phyloP scores from a whole-genome alignment of 176 grass and related monocot species.

The Aegilops sharonensis region DNA sequence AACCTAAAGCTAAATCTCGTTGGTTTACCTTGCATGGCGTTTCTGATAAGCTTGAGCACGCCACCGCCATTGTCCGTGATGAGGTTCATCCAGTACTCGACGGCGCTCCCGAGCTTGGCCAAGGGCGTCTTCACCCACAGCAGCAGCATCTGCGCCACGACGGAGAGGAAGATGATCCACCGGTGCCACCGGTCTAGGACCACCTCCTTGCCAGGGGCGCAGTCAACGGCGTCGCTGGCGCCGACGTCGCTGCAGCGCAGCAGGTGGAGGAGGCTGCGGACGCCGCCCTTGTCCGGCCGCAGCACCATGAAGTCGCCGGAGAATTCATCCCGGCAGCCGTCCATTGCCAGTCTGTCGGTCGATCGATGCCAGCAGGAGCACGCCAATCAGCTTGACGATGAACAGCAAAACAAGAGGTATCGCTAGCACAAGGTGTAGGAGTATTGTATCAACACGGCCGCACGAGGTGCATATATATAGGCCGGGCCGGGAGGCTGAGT shows the following conservation, averaged over 20 bases:
- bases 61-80: constrained; percentile 45
- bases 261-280: constrained; percentile 49
- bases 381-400: not conserved
- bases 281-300: constrained; percentile 52
- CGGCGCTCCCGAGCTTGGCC: constrained; percentile 28
- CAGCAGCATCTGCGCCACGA: constrained; percentile 57
- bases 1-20: not conserved
- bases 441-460: not conserved
- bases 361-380: not conserved
- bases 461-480: not conserved
- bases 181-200: constrained; percentile 9
- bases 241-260: constrained; percentile 43
- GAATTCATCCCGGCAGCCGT: constrained; percentile 9
- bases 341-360: constrained; percentile 1
- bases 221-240: constrained; percentile 49
- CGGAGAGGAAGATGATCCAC: constrained; percentile 59
- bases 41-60: constrained; percentile 35
- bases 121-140: constrained; percentile 45
- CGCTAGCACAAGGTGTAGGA: not conserved
- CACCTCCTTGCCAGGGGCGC: constrained; percentile 25
- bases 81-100: constrained; percentile 82
- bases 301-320: constrained; percentile 59
- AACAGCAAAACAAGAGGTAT: not conserved
- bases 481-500: not conserved
- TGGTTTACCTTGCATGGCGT: constrained; percentile 34